Conservation (phyloP, 2,329 filamentous ascomycete species). For the Paradendryphiella salina region DNA sequence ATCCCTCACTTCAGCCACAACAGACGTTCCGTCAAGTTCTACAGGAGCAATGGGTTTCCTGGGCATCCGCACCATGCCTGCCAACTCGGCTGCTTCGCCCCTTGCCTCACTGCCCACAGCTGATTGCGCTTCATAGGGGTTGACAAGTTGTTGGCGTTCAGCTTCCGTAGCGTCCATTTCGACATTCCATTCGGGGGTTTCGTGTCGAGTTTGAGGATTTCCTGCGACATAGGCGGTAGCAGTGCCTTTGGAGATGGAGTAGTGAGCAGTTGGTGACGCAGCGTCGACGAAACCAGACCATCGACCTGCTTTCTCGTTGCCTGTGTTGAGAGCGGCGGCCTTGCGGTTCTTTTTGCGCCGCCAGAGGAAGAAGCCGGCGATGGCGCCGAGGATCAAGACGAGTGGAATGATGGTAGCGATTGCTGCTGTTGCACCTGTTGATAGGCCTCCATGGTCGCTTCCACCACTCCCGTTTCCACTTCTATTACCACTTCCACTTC, state of each 20-base stretch:
- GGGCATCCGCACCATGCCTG: conserved; percentile 17
- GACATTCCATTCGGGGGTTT: conserved; percentile 30
- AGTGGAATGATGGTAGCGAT: conserved; percentile 91
- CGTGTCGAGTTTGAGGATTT: neutral
- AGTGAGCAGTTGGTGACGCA: neutral
- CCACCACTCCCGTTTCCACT: conserved; percentile 41
- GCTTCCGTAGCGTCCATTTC: conserved; percentile 28
- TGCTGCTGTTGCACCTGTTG: conserved; percentile 71
- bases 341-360: conserved; percentile 18
- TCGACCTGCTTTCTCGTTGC: conserved; percentile 7
- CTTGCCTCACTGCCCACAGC: neutral
- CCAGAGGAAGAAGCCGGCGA: conserved; percentile 25
- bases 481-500: neutral
- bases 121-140: neutral
- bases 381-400: conserved; percentile 62
- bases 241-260: neutral
- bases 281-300: neutral
- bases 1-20: conserved; percentile 19
- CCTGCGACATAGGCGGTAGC: neutral
- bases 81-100: conserved; percentile 13
- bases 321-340: conserved; percentile 1
- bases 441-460: conserved; percentile 50
- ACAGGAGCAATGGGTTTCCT: conserved; percentile 26
- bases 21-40: conserved; percentile 21
- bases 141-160: conserved; percentile 13